A percentile compares a stretch with the other conserved stretches of the same genome.
phyloP scores from a whole-genome alignment of 768 basidiomycete genomes.

The Podaxis sp. region DNA sequence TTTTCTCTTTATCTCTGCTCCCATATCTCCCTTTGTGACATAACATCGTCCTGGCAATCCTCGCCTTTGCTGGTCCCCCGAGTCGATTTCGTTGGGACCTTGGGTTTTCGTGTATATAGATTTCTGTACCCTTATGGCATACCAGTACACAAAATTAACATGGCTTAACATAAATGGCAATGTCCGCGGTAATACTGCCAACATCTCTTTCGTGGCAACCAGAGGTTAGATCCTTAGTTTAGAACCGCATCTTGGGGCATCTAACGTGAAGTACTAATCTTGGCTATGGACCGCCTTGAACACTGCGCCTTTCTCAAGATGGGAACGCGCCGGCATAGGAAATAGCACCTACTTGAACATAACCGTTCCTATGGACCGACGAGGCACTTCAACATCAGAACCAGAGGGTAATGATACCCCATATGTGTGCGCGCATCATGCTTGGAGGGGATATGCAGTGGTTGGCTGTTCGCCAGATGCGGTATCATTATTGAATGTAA shows the following conservation, averaged over 20 bases:
- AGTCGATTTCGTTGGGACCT: neutral
- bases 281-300: too few relatives aligned
- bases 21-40: neutral
- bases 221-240: neutral
- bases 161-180: neutral
- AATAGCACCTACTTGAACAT: too few relatives aligned
- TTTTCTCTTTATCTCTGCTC: neutral
- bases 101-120: constrained; percentile 7
- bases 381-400: neutral
- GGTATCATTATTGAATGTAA: neutral
- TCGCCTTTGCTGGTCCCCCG: neutral
- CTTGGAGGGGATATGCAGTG: neutral
- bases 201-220: neutral
- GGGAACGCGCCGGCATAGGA: too few relatives aligned
- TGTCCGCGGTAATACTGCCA: neutral
- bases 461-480: neutral
- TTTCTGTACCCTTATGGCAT: neutral
- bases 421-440: neutral
- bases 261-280: too few relatives aligned
- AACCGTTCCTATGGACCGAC: neutral
- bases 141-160: neutral
- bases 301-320: too few relatives aligned
- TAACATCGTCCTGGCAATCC: neutral
- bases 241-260: too few relatives aligned
- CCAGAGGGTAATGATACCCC: neutral